Percentiles rank a stretch among this genome's conserved stretches.
Conservation (phyloP, 768 basidiomycete genomes). For the Suillus tomentosus region DNA sequence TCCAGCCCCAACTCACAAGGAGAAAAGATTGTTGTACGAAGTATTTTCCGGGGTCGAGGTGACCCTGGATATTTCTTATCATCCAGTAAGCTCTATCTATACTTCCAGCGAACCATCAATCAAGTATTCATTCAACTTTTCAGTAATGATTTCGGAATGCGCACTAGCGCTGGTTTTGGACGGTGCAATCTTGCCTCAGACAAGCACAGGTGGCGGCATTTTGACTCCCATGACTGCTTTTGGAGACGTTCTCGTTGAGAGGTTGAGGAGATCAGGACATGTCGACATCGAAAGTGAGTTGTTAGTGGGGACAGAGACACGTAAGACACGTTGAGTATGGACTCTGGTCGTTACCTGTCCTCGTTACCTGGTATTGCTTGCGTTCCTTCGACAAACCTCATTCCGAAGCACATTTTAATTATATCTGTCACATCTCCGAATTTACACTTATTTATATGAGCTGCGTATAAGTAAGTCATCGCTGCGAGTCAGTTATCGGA, state of each 20-base stretch:
- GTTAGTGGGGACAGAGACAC: constrained; percentile 18
- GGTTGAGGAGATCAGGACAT: constrained; percentile 58
- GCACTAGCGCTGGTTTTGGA: constrained; percentile 72
- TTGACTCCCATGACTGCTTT: constrained; percentile 84
- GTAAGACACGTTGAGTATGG: constrained; percentile 12
- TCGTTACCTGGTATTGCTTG: background rate
- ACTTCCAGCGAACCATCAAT: constrained; percentile 2
- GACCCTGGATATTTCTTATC: constrained; percentile 77
- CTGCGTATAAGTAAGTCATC: background rate
- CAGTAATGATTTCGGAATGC: constrained; percentile 78
- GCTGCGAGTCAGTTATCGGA: background rate
- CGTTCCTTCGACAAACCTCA: background rate
- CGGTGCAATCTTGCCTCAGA: constrained; percentile 52
- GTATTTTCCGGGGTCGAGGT: constrained; percentile 62
- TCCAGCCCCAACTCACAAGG: constrained; percentile 47
- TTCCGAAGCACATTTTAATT: background rate
- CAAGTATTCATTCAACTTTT: constrained; percentile 10
- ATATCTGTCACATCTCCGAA: background rate
- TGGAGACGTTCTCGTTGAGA: constrained; percentile 71
- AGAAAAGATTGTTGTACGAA: constrained; percentile 52
- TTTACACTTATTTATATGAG: background rate
- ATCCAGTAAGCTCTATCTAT: constrained; percentile 43
- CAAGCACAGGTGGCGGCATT: constrained; percentile 70
- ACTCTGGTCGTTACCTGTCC: background rate
- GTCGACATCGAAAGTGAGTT: constrained; percentile 61